phyloP scores from a whole-genome alignment of 2,329 filamentous ascomycete species.

The Alternaria sp. region DNA sequence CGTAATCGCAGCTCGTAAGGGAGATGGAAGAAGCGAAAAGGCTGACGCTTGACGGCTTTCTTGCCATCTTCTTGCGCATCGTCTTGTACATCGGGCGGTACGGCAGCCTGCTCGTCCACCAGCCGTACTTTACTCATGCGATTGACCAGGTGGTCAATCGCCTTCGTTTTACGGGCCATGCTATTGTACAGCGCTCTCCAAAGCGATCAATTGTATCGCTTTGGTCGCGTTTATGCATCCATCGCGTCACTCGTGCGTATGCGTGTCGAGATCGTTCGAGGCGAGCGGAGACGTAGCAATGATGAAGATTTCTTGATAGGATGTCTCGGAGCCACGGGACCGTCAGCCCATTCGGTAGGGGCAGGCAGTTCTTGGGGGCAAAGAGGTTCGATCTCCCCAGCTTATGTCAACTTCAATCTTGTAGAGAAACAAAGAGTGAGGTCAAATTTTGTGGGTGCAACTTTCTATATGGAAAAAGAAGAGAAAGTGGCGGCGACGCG shows the following conservation, averaged over 20 bases:
- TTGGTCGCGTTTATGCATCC: slow-evolving; percentile 54
- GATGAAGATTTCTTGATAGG: slow-evolving; percentile 17
- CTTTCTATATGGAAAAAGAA: slow-evolving; percentile 47
- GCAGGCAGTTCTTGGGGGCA: slow-evolving; percentile 51
- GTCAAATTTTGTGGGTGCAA: slow-evolving; percentile 65
- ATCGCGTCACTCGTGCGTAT: slow-evolving; percentile 44
- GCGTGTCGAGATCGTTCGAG: slow-evolving; percentile 18
- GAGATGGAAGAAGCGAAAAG: slow-evolving; percentile 63
- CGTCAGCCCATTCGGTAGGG: slow-evolving; percentile 41
- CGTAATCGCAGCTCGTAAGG: slow-evolving; percentile 63
- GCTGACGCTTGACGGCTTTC: slow-evolving; percentile 18
- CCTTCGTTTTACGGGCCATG: slow-evolving; percentile 38
- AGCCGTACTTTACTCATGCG: slow-evolving; percentile 39
- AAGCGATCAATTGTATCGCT: slow-evolving; percentile 44
- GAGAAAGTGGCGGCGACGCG: slow-evolving; percentile 14
- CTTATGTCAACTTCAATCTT: slow-evolving; percentile 66
- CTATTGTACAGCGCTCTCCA: slow-evolving; percentile 24
- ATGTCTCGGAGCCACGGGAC: slow-evolving; percentile 52
- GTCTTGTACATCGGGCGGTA: slow-evolving; percentile 1
- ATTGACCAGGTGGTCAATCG: slow-evolving; percentile 38
- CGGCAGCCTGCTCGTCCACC: slow-evolving; percentile 19
- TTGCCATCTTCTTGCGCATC: slow-evolving; percentile 10
- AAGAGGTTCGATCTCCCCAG: slow-evolving; percentile 59
- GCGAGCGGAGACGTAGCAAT: slow-evolving; percentile 15
- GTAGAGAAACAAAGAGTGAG: slow-evolving; percentile 57